A percentile compares a stretch with the other conserved stretches of the same genome.
Conservation (phyloP, 495 filamentous ascomycete genomes). For the Daldinia decipiens region DNA sequence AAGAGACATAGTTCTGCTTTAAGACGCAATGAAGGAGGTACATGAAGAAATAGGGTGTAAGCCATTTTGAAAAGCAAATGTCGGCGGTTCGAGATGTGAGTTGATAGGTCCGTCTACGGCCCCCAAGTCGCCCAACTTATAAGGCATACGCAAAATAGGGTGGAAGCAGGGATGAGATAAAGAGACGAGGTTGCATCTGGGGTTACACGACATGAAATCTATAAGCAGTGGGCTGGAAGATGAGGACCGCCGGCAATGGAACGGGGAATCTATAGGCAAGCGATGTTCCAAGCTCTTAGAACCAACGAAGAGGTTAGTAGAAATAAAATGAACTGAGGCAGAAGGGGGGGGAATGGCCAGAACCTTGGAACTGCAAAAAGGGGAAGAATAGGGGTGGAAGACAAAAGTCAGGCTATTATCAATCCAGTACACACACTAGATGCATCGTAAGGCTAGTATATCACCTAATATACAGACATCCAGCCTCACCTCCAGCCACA, state of each 20-base stretch:
- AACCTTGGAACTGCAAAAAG: neutral
- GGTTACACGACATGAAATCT: slow-evolving; percentile 11
- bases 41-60: slow-evolving; percentile 40
- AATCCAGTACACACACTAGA: neutral
- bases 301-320: too few species aligned
- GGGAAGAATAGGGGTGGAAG: neutral
- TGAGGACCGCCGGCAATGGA: too few species aligned
- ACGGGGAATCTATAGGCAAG: too few species aligned
- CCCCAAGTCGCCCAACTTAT: slow-evolving; percentile 16
- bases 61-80: neutral
- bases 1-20: slow-evolving; percentile 9
- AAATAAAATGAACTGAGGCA: too few species aligned
- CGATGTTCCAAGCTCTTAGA: too few species aligned
- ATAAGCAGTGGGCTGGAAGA: neutral
- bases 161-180: slow-evolving; percentile 8
- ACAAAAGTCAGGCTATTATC: neutral
- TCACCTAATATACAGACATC: neutral
- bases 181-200: neutral
- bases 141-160: slow-evolving; percentile 25
- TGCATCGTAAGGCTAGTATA: neutral
- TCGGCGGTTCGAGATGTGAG: neutral
- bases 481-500: neutral
- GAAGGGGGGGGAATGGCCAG: neutral
- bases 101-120: slow-evolving; percentile 14
- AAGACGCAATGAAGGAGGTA: slow-evolving; percentile 28